These are phyloP conservation scores for Acanthamoeba castellanii DNA, from an alignment of 208 protist species.

Conservation along the genomic window DNA sequence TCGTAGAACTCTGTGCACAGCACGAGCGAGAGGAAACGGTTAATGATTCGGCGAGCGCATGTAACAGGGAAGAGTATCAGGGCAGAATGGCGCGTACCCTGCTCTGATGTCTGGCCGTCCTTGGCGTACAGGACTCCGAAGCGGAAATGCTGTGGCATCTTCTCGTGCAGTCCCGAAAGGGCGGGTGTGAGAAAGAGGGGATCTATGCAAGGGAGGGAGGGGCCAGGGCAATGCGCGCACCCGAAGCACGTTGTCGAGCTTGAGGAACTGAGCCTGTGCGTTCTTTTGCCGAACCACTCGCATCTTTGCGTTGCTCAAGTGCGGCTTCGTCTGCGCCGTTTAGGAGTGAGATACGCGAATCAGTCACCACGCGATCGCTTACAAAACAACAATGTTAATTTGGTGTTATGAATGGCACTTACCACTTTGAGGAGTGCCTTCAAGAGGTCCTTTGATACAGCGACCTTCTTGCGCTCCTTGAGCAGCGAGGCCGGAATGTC, in stretches of 20 bases:
- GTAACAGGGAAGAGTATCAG: not conserved
- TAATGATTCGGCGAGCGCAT: not conserved
- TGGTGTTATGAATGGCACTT: not conserved
- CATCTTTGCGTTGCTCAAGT: not conserved
- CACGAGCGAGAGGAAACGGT: not conserved
- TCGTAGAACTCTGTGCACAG: not conserved
- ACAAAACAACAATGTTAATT: not conserved
- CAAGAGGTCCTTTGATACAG: not conserved
- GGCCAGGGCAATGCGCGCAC: not conserved
- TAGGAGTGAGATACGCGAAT: not conserved
- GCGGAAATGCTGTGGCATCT: conserved; percentile 15
- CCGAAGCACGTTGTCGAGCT: conserved; percentile 32
- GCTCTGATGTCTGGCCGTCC: conserved; percentile 15
- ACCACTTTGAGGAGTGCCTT: conserved; percentile 52
- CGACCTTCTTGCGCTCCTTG: conserved; percentile 5
- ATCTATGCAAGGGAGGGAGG: not conserved
- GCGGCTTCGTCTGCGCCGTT: not conserved
- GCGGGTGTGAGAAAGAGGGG: too few relatives aligned
- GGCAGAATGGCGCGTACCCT: not conserved
- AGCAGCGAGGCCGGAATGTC: conserved; percentile 28
- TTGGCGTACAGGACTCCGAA: conserved; percentile 34
- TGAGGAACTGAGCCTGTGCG: conserved; percentile 16
- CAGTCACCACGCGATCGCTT: not conserved
- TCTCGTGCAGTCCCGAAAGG: not conserved
- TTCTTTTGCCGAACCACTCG: conserved; percentile 40